These are phyloP conservation scores for Leucosporidium creatinivorum DNA, from an alignment of 768 basidiomycete species.

Conservation along the genomic window DNA sequence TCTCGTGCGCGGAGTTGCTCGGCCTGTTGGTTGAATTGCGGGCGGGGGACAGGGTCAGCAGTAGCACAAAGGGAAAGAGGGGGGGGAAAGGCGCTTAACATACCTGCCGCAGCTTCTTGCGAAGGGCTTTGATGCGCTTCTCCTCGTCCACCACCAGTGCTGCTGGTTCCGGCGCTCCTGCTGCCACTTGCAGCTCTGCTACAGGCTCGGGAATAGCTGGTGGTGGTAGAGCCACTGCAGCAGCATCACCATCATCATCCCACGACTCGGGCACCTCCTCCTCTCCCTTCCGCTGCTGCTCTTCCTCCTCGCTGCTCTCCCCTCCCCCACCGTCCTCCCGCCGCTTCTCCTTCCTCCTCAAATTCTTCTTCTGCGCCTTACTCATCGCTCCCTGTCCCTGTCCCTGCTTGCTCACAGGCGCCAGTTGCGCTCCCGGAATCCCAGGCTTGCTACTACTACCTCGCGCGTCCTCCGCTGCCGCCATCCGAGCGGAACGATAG, in stretches of 20 bases:
- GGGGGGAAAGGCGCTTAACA: not conserved
- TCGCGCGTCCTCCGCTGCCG: slow-evolving; percentile 5
- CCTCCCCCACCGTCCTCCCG: not conserved
- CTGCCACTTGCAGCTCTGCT: no score
- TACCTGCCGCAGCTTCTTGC: slow-evolving; percentile 14
- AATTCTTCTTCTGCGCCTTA: slow-evolving; percentile 13
- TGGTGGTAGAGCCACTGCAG: not conserved
- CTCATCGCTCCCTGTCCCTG: not conserved
- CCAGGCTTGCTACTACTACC: not conserved
- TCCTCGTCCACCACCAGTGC: not conserved
- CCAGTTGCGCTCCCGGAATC: not conserved
- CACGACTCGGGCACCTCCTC: slow-evolving; percentile 4
- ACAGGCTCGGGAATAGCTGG: not conserved
- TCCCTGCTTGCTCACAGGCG: no score
- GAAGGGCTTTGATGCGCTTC: slow-evolving; percentile 10
- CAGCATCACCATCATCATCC: not conserved
- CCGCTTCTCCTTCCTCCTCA: slow-evolving; percentile 8
- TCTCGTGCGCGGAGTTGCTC: slow-evolving; percentile 3
- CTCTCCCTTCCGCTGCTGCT: not conserved
- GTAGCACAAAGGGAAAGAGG: not conserved
- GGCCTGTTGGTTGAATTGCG: not conserved
- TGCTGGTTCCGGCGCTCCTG: not conserved
- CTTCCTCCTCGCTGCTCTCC: not conserved
- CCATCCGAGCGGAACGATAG: slow-evolving; percentile 4
- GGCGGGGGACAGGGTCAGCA: no score